Base-by-base conservation (phyloP, 2,329 filamentous ascomycete genomes). In the Lachnellula subtilissima region DNA sequence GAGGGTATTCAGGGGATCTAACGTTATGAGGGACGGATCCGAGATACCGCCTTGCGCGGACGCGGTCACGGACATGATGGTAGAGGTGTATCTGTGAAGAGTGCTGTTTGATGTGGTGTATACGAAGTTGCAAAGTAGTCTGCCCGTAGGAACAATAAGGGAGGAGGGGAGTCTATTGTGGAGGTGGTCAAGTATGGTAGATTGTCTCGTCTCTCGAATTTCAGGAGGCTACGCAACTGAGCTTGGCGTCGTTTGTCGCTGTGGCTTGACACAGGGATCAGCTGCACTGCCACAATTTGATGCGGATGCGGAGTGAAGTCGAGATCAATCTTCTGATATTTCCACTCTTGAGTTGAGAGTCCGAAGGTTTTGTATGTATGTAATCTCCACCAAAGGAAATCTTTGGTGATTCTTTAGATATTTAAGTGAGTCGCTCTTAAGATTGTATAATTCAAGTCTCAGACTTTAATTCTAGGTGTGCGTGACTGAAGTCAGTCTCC, bases 21-120 rank as follows among this genome's bases (percentile, higher is more conserved):
- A 85, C 83, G 83, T 84, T 74, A 86, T 86, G 66, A 86, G 80
- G 67, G 81, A 80, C 64, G 83, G 83, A 75, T 86, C 83, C 60
- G 83, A 84, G 72, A 86, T 86, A 67, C 83, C 83, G 64, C 82
- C 83, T 71, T 64, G 65, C 56, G 67, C 62, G 57, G 69, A 54
- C 62, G 64, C 61, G 55, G 69, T 52, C 61, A 64, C 60, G 55
- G 66, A 57, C 65, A 67, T 67, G 53, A 60, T 65, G 57, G 42
- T 42, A 52, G 11, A 40, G 49, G 45, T 45, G 43, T 37, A 47
- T 53, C 32, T 61, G 47, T 35, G 37, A 45, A 48, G 19, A 45
- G 35, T 55, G 32, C 23, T 56, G 39, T 37, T 53, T n/a, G 47
- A 32, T 50, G 46, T 49, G 35, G 19, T 49, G 28, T 32, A 12